These are phyloP conservation scores for Colletotrichum tropicicola DNA, from an alignment of 2,329 filamentous ascomycete species.

Conservation along the genomic window DNA sequence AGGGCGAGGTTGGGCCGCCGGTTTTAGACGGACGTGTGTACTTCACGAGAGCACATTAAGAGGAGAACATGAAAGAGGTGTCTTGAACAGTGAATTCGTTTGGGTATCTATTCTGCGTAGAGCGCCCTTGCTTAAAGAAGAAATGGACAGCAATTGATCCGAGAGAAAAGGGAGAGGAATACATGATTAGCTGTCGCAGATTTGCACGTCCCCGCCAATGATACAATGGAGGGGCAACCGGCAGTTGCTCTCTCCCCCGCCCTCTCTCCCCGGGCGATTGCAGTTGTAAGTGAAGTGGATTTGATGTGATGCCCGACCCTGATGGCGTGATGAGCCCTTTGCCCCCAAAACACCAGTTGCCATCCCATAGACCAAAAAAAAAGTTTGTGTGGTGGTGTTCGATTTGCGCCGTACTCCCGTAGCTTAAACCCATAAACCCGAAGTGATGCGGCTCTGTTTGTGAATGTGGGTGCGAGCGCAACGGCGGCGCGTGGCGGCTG, in stretches of 20 bases:
- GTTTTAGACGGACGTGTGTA: background rate
- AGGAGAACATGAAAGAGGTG: background rate
- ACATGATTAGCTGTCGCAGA: background rate
- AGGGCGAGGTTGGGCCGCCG: background rate
- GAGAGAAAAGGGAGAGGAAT: background rate
- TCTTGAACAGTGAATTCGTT: background rate
- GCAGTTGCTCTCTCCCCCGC: background rate
- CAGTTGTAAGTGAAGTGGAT: slow-evolving; percentile 11
- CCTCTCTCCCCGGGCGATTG: no score
- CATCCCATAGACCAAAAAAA: background rate
- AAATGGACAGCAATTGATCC: background rate
- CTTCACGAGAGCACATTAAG: background rate
- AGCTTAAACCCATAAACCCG: background rate
- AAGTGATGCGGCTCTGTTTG: no score
- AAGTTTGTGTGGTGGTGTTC: background rate
- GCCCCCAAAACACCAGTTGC: background rate
- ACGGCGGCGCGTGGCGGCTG: no score
- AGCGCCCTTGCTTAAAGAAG: background rate
- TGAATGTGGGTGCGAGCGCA: no score
- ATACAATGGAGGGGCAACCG: background rate
- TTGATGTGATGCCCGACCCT: slow-evolving; percentile 14
- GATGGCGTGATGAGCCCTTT: slow-evolving; percentile 9
- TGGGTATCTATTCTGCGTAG: slow-evolving; percentile 21
- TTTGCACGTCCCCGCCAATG: slow-evolving; percentile 8
- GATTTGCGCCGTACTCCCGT: background rate